phyloP scores from a whole-genome alignment of 208 protist species.

The Wallacemonas sp. region DNA sequence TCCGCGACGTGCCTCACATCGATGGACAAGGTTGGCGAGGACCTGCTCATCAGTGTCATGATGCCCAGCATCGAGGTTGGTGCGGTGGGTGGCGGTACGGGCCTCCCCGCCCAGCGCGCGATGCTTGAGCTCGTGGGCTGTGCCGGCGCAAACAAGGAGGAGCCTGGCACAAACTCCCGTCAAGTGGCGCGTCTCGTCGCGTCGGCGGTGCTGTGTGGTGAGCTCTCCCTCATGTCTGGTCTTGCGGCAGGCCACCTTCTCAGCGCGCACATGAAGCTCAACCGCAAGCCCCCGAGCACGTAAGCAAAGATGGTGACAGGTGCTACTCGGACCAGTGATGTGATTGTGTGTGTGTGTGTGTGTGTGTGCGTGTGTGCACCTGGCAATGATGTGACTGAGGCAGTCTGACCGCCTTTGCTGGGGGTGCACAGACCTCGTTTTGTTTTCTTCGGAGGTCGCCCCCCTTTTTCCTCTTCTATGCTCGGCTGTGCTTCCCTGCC shows the following conservation, averaged over 20 bases:
- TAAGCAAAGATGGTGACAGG: background rate
- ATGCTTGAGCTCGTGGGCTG: slow-evolving; percentile 95
- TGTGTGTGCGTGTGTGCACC: background rate
- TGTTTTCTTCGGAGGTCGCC: too few species aligned
- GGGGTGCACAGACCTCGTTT: too few species aligned
- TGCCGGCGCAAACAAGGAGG: slow-evolving; percentile 73
- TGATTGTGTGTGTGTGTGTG: background rate
- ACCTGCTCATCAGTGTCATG: slow-evolving; percentile 95
- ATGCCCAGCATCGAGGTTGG: slow-evolving; percentile 99
- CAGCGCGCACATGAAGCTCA: slow-evolving; percentile 92
- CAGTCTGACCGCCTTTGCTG: too few species aligned
- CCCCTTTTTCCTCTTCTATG: background rate
- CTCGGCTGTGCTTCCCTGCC: too few species aligned
- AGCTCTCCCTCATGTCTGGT: slow-evolving; percentile 96
- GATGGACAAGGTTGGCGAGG: slow-evolving; percentile 90
- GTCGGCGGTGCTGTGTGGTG: slow-evolving; percentile 95
- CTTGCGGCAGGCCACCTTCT: slow-evolving; percentile 90
- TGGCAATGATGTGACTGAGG: background rate
- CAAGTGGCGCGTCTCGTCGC: slow-evolving; percentile 93
- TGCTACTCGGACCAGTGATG: too few species aligned
- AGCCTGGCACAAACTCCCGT: slow-evolving; percentile 90
- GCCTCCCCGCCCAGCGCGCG: slow-evolving; percentile 91
- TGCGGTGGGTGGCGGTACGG: slow-evolving; percentile 97
- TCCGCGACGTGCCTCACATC: slow-evolving; percentile 96
- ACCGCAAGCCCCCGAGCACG: slow-evolving; percentile 67